Conservation (phyloP, 179 eudicot genomes). For the Nepenthes alata region DNA sequence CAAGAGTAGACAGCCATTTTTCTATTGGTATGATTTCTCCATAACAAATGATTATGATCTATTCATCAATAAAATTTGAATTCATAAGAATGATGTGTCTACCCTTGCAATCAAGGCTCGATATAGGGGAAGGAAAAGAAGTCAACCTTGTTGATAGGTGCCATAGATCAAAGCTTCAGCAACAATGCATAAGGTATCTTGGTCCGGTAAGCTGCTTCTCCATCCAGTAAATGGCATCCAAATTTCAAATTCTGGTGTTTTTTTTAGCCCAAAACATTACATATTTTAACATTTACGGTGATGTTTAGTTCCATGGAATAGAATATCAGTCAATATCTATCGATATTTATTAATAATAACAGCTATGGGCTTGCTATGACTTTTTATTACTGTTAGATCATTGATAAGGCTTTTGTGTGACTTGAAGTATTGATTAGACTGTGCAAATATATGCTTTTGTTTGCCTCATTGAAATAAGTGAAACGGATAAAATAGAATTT, state of each 20-base stretch:
- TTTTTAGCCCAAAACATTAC: too few species aligned
- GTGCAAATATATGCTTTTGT: too few species aligned
- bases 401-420: too few species aligned
- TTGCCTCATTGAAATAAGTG: too few species aligned
- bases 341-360: neutral
- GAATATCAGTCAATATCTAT: neutral
- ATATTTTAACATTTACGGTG: too few species aligned
- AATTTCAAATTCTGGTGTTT: too few species aligned
- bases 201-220: slow-evolving; percentile 50
- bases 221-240: neutral
- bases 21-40: slow-evolving; percentile 57
- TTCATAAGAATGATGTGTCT: neutral
- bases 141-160: slow-evolving; percentile 64
- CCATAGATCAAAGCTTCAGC: slow-evolving; percentile 52
- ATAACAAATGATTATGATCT: neutral
- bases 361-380: too few species aligned
- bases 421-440: too few species aligned
- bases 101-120: slow-evolving; percentile 44
- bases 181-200: slow-evolving; percentile 86
- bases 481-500: too few species aligned
- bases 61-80: neutral
- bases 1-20: slow-evolving; percentile 75
- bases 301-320: neutral
- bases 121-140: slow-evolving; percentile 78
- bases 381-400: too few species aligned